A percentile compares a stretch with the other conserved stretches of the same genome.
Conservation (phyloP, 2,329 filamentous ascomycete genomes). For the Ascochyta fabae region DNA sequence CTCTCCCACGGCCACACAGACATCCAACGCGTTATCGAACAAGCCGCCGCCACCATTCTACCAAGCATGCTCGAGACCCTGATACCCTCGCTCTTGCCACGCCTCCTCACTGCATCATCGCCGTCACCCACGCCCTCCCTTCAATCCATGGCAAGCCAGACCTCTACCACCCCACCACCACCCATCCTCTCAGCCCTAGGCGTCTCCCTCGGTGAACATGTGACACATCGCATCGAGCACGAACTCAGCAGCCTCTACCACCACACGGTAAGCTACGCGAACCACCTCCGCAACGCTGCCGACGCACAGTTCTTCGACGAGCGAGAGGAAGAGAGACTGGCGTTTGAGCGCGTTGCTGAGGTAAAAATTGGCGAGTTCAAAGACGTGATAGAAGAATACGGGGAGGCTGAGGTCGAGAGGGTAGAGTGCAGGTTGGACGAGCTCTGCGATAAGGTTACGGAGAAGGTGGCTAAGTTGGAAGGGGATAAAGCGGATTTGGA, state of each 20-base stretch:
- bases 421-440: neutral
- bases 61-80: too few species aligned
- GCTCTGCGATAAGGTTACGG: neutral
- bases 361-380: neutral
- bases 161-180: neutral
- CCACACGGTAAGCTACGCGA: constrained; percentile 7
- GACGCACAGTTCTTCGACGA: constrained; percentile 13
- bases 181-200: constrained; percentile 2
- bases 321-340: neutral
- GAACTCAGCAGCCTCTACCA: constrained; percentile 8
- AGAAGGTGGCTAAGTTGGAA: neutral
- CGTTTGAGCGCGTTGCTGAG: neutral
- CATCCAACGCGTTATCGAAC: too few species aligned
- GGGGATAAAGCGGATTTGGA: neutral
- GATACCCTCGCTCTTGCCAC: too few species aligned
- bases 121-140: too few species aligned
- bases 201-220: constrained; percentile 5
- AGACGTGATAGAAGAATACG: neutral
- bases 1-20: neutral
- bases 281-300: constrained; percentile 8
- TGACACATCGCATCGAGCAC: constrained; percentile 3
- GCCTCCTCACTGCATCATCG: too few species aligned
- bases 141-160: too few species aligned
- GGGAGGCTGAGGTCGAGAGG: neutral
- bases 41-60: too few species aligned